Percentiles rank a stretch among this genome's conserved stretches.
Evolutionary conservation across 306 rosid genomes (phyloP).

Genomic region (Quercus parvula): DNA sequence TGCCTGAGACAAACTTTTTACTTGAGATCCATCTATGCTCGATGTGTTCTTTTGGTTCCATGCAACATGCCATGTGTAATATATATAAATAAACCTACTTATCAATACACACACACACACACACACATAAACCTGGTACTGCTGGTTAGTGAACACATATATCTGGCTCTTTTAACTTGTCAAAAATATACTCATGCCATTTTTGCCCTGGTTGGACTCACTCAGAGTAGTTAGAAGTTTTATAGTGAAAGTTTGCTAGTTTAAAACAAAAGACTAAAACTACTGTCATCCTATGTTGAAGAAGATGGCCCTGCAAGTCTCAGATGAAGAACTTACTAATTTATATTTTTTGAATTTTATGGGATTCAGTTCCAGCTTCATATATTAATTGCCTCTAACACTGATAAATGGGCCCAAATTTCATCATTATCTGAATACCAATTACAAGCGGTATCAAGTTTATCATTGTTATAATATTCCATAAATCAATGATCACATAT

Average conservation of each 20-base stretch:
- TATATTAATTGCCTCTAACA: background rate
- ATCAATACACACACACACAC: too few relatives aligned
- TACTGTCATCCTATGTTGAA: background rate
- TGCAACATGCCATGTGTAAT: background rate
- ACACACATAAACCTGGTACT: background rate
- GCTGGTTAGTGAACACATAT: background rate
- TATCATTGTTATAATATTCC: background rate
- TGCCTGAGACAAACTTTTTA: background rate
- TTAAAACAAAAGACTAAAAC: background rate
- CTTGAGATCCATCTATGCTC: background rate
- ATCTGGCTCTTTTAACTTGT: background rate
- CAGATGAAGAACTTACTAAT: background rate
- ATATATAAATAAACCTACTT: background rate
- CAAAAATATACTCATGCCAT: background rate
- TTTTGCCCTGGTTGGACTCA: background rate
- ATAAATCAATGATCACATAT: background rate
- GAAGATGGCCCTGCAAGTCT: background rate
- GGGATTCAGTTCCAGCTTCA: background rate
- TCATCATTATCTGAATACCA: background rate
- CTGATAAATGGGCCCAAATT: background rate
- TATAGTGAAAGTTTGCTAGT: too few relatives aligned
- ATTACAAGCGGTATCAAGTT: background rate
- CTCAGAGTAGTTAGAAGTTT: too few relatives aligned
- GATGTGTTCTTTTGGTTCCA: background rate
- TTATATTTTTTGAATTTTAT: background rate